Evolutionary conservation across 208 protist species (phyloP).

Genomic region (Acanthamoeba lenticulata): DNA sequence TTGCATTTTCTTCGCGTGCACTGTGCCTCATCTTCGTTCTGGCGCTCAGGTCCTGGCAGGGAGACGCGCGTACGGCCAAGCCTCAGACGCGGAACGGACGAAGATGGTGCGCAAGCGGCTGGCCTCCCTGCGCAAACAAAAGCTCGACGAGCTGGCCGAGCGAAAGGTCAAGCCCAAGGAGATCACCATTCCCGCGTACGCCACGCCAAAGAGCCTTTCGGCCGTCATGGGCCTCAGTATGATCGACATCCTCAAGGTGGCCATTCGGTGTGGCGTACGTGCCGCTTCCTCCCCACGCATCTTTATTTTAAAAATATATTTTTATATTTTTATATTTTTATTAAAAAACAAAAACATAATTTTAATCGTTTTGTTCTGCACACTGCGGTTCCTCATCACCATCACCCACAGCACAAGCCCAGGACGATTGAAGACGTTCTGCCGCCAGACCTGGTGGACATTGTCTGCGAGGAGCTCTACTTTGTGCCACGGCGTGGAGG

Average conservation of each 20-base stretch:
- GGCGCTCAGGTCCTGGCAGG: not conserved
- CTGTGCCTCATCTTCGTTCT: not conserved
- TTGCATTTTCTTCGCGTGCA: not conserved
- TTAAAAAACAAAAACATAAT: no score
- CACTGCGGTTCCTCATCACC: not conserved
- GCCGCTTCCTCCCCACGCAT: not conserved
- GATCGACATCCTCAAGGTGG: constrained; percentile 39
- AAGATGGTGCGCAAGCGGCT: constrained; percentile 59
- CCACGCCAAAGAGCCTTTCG: constrained; percentile 15
- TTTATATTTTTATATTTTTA: not conserved
- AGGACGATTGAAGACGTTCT: constrained; percentile 23
- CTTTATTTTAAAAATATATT: not conserved
- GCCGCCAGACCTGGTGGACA: constrained; percentile 62
- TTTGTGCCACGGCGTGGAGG: not conserved
- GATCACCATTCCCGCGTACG: not conserved
- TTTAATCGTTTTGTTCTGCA: not conserved
- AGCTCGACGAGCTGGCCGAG: constrained; percentile 12
- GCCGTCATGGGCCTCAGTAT: constrained; percentile 10
- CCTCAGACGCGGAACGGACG: not conserved
- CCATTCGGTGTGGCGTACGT: constrained; percentile 51
- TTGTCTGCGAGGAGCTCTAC: constrained; percentile 39
- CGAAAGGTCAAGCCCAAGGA: constrained; percentile 1
- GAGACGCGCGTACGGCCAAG: not conserved
- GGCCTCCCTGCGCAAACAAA: not conserved
- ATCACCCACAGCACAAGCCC: constrained; percentile 1